Conservation (phyloP, 768 basidiomycete genomes). For the Auricularia heimuer region DNA sequence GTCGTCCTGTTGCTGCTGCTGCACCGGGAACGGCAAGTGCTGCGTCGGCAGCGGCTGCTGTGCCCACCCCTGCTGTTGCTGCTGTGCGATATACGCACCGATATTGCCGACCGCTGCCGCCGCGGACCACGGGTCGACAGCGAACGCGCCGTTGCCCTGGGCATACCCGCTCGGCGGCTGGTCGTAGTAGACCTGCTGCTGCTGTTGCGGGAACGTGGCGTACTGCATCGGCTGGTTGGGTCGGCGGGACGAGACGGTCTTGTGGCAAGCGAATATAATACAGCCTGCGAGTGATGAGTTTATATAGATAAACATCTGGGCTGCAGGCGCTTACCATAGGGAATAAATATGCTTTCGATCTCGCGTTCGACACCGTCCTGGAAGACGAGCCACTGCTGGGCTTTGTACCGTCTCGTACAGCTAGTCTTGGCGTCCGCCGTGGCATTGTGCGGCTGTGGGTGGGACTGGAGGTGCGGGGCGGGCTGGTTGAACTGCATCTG, state of each 20-base stretch:
- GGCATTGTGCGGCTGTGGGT: neutral
- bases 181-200: neutral
- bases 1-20: neutral
- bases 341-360: slow-evolving; percentile 83
- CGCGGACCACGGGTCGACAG: no score
- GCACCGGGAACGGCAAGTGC: neutral
- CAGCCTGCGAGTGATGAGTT: slow-evolving; percentile 31
- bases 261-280: slow-evolving; percentile 68
- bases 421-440: slow-evolving; percentile 56
- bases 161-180: neutral
- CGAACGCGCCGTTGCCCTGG: neutral
- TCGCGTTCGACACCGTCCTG: slow-evolving; percentile 43
- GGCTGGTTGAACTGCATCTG: slow-evolving; percentile 29
- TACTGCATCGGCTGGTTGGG: neutral
- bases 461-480: neutral
- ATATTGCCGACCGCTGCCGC: no score
- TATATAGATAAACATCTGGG: slow-evolving; percentile 16
- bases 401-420: slow-evolving; percentile 77
- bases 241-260: slow-evolving; percentile 34
- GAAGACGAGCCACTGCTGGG: slow-evolving; percentile 45
- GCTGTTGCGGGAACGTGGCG: neutral
- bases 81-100: slow-evolving; percentile 10
- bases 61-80: slow-evolving; percentile 34
- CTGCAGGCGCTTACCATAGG: slow-evolving; percentile 54
- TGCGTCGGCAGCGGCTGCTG: slow-evolving; percentile 28